phyloP scores from a whole-genome alignment of 1,284 basidiomycete genomes.

The Nidula niveotomentosa region DNA sequence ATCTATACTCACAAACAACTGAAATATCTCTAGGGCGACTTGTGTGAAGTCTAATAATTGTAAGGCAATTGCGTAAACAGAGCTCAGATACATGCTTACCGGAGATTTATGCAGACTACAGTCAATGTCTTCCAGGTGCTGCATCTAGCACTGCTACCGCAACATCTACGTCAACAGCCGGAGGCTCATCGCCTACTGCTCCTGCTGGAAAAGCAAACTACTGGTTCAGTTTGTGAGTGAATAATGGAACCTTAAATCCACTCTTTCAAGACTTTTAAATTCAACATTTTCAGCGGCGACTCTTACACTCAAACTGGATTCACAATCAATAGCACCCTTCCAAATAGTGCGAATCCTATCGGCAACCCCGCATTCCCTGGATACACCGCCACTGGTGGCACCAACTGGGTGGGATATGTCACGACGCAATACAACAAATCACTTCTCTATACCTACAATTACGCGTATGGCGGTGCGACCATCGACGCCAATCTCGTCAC shows the following conservation, averaged over 20 bases:
- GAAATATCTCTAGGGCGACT: slow-evolving; percentile 19
- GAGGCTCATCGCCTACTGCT: not conserved
- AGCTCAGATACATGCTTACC: not conserved
- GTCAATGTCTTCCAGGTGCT: slow-evolving; percentile 40
- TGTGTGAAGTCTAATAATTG: slow-evolving; percentile 38
- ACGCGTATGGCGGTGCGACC: slow-evolving; percentile 60
- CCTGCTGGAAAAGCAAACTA: slow-evolving; percentile 12
- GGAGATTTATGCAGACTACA: slow-evolving; percentile 32
- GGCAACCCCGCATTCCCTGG: slow-evolving; percentile 62
- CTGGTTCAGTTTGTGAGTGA: slow-evolving; percentile 24
- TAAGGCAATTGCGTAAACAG: slow-evolving; percentile 12
- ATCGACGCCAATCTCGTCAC: slow-evolving; percentile 51
- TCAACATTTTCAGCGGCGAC: slow-evolving; percentile 40
- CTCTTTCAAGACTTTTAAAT: not conserved
- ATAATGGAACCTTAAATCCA: not conserved
- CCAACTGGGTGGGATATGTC: slow-evolving; percentile 56
- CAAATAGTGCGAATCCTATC: slow-evolving; percentile 46
- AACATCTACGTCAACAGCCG: not conserved
- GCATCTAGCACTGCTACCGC: slow-evolving; percentile 20
- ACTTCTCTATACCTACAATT: slow-evolving; percentile 55
- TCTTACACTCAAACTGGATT: slow-evolving; percentile 61
- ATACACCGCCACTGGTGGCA: slow-evolving; percentile 53
- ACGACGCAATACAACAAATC: slow-evolving; percentile 53
- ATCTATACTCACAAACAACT: not conserved
- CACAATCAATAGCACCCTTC: slow-evolving; percentile 35